A percentile compares a stretch with the other conserved stretches of the same genome.
Evolutionary conservation across 2,329 filamentous ascomycete species (phyloP).

Genomic region (Huntiella abstrusa): DNA sequence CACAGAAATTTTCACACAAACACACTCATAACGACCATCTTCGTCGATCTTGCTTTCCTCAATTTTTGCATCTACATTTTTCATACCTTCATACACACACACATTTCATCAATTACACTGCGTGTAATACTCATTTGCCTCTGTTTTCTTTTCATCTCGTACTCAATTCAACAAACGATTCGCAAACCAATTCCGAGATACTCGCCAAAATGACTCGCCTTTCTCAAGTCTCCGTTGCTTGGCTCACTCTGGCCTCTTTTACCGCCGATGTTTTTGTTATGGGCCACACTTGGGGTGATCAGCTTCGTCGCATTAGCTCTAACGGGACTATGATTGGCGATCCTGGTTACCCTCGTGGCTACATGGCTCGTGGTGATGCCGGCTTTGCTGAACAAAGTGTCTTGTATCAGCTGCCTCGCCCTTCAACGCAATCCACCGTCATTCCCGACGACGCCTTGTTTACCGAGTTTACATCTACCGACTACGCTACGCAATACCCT

Average conservation of each 20-base stretch:
- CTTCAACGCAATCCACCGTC: conserved; percentile 27
- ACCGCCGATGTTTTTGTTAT: conserved; percentile 2
- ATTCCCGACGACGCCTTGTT: conserved; percentile 35
- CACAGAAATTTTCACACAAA: background rate
- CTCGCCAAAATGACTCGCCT: background rate
- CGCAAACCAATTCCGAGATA: background rate
- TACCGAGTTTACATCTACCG: conserved; percentile 40
- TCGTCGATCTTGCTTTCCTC: background rate
- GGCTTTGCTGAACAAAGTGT: conserved; percentile 40
- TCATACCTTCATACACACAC: too few relatives aligned
- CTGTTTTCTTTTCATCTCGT: conserved; percentile 5
- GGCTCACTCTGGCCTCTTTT: background rate
- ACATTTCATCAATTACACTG: too few relatives aligned
- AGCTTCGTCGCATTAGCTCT: conserved; percentile 47
- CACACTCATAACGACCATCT: background rate
- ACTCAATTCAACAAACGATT: conserved; percentile 1
- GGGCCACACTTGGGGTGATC: conserved; percentile 72
- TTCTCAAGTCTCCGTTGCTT: background rate
- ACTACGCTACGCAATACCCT: conserved; percentile 39
- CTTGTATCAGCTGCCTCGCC: conserved; percentile 42
- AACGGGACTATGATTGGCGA: conserved; percentile 56
- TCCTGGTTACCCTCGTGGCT: conserved; percentile 59
- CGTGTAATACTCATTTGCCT: background rate
- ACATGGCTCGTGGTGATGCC: conserved; percentile 35
- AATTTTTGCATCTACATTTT: too few relatives aligned